A percentile compares a stretch with the other conserved stretches of the same genome.
Conservation (phyloP, 2,329 filamentous ascomycete species). For the Nemania abortiva region DNA sequence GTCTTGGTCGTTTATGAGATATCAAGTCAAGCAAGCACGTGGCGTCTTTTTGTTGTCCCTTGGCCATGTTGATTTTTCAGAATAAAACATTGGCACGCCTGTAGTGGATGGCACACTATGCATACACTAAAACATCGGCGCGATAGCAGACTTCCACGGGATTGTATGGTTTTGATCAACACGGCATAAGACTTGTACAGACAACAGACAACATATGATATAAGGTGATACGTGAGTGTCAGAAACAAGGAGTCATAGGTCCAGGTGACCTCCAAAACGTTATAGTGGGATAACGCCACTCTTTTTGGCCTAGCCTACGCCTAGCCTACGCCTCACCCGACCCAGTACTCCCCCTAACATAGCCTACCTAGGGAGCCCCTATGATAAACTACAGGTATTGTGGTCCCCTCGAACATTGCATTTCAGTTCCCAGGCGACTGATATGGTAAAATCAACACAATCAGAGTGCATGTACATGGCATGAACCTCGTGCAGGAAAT, state of each 20-base stretch:
- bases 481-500: no score
- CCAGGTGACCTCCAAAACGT: neutral
- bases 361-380: no score
- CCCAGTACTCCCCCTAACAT: no score
- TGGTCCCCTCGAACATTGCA: no score
- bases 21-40: conserved; percentile 1
- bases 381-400: no score
- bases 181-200: no score
- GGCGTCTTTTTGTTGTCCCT: neutral
- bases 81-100: neutral
- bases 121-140: no score
- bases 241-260: neutral
- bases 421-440: neutral
- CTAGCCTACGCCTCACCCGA: neutral
- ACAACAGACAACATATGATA: conserved; percentile 9
- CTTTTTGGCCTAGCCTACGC: neutral
- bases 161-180: no score
- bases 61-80: neutral
- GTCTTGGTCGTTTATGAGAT: conserved; percentile 7
- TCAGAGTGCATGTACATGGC: no score
- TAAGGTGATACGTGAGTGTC: neutral
- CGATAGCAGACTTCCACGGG: no score
- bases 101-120: neutral
- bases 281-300: conserved; percentile 8
- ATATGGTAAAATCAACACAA: no score